Conservation (phyloP, 805 yeast genomes). For the Scheffersomyces lignosus region DNA sequence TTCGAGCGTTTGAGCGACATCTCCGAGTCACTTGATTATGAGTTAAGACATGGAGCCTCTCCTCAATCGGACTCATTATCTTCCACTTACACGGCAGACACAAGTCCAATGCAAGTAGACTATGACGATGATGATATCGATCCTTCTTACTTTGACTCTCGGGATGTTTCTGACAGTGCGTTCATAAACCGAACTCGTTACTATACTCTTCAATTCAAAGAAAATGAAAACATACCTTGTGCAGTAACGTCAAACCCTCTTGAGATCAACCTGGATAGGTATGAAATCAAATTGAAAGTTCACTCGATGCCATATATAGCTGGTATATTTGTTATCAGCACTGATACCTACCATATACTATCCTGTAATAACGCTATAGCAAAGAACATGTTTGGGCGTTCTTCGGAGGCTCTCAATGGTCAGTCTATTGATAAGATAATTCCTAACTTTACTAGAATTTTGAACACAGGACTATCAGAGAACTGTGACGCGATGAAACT, state of each 20-base stretch:
- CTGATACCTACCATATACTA: conserved; percentile 49
- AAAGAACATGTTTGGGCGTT: conserved; percentile 73
- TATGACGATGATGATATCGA: conserved; percentile 12
- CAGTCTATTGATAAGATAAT: conserved; percentile 54
- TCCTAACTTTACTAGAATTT: conserved; percentile 57
- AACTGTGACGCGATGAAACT: conserved; percentile 20
- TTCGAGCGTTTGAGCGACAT: conserved; percentile 18
- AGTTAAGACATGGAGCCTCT: conserved; percentile 12
- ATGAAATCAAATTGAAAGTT: conserved; percentile 57
- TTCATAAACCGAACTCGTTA: conserved; percentile 59
- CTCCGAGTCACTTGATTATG: conserved; percentile 27
- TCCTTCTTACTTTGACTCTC: conserved; percentile 14
- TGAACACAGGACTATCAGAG: conserved; percentile 39
- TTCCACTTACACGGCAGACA: not conserved
- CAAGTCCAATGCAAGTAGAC: conserved; percentile 1
- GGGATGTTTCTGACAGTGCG: conserved; percentile 26
- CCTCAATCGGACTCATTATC: not conserved
- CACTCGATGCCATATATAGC: conserved; percentile 85
- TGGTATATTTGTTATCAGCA: conserved; percentile 73
- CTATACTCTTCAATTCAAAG: conserved; percentile 51
- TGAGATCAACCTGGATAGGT: conserved; percentile 42
- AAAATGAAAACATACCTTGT: conserved; percentile 60
- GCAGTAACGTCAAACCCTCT: conserved; percentile 66
- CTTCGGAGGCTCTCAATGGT: conserved; percentile 44
- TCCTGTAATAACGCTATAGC: conserved; percentile 79